Conservation (phyloP, 2,329 filamentous ascomycete species). For the Pezicula neosporulosa region DNA sequence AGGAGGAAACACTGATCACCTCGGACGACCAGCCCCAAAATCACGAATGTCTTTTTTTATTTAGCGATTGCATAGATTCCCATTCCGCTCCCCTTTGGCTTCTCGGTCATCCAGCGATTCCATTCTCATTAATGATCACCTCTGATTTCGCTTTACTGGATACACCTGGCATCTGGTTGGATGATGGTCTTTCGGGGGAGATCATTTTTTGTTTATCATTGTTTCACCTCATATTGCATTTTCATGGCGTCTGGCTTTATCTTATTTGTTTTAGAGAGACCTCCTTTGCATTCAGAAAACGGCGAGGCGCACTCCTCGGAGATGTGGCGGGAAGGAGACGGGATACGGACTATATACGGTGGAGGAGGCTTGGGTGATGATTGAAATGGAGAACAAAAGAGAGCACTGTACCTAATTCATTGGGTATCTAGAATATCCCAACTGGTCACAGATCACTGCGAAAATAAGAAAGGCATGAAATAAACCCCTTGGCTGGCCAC, state of each 20-base stretch:
- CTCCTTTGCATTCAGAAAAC: not conserved
- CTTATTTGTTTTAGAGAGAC: not conserved
- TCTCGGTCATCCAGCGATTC: conserved; percentile 12
- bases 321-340: not conserved
- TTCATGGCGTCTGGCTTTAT: conserved; percentile 8
- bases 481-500: too few relatives aligned
- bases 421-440: too few relatives aligned
- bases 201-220: conserved; percentile 1
- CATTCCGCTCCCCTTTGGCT: conserved; percentile 4
- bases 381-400: not conserved
- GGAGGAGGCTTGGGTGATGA: not conserved
- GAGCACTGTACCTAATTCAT: too few relatives aligned
- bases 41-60: conserved; percentile 12
- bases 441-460: too few relatives aligned
- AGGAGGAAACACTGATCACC: not conserved
- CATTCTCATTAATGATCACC: conserved; percentile 10
- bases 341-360: not conserved
- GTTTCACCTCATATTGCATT: conserved; percentile 10
- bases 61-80: conserved; percentile 28
- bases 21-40: conserved; percentile 1
- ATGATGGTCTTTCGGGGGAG: not conserved
- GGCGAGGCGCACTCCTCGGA: not conserved
- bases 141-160: conserved; percentile 9
- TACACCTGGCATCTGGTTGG: conserved; percentile 16
- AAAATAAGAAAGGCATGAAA: too few relatives aligned